Evolutionary conservation across 2,329 filamentous ascomycete species (phyloP).

Genomic region (Xylaria sp.): DNA sequence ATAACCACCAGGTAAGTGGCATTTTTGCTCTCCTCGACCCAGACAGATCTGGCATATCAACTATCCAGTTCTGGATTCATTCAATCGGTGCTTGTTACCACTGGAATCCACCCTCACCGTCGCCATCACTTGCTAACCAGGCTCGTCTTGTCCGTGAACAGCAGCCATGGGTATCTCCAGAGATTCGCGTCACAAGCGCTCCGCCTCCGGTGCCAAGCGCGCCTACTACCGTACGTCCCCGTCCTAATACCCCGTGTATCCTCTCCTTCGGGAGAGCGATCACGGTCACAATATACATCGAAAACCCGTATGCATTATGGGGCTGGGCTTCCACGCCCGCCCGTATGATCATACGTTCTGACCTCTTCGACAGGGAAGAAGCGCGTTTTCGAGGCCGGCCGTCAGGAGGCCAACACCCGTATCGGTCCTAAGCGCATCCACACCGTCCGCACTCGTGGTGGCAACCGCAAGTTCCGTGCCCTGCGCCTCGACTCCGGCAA

Average conservation of each 20-base stretch:
- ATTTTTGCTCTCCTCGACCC: neutral
- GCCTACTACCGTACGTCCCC: slow-evolving; percentile 75
- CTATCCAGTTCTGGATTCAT: slow-evolving; percentile 5
- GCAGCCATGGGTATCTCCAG: slow-evolving; percentile 99
- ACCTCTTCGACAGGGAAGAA: slow-evolving; percentile 80
- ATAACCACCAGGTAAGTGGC: slow-evolving; percentile 30
- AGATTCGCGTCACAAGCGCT: slow-evolving; percentile 99
- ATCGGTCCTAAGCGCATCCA: slow-evolving; percentile 96
- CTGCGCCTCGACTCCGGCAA: slow-evolving; percentile 98
- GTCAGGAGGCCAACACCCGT: slow-evolving; percentile 98
- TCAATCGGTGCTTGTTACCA: neutral
- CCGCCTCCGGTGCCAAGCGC: slow-evolving; percentile 97
- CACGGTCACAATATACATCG: slow-evolving; percentile 34
- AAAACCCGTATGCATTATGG: slow-evolving; percentile 59
- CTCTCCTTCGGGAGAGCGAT: slow-evolving; percentile 14
- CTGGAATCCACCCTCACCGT: neutral
- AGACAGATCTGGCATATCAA: neutral
- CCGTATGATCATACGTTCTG: slow-evolving; percentile 60
- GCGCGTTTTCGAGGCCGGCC: slow-evolving; percentile 98
- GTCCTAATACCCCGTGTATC: slow-evolving; percentile 19
- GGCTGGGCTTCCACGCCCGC: slow-evolving; percentile 23
- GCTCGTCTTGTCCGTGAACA: slow-evolving; percentile 48
- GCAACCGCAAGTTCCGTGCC: slow-evolving; percentile 99
- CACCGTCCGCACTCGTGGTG: slow-evolving; percentile 93
- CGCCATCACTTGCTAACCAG: slow-evolving; percentile 19